A percentile compares a stretch with the other conserved stretches of the same genome.
These are phyloP conservation scores for Chaetoscypha palmicola DNA, from an alignment of 2,329 filamentous ascomycete species.

Conservation along the genomic window DNA sequence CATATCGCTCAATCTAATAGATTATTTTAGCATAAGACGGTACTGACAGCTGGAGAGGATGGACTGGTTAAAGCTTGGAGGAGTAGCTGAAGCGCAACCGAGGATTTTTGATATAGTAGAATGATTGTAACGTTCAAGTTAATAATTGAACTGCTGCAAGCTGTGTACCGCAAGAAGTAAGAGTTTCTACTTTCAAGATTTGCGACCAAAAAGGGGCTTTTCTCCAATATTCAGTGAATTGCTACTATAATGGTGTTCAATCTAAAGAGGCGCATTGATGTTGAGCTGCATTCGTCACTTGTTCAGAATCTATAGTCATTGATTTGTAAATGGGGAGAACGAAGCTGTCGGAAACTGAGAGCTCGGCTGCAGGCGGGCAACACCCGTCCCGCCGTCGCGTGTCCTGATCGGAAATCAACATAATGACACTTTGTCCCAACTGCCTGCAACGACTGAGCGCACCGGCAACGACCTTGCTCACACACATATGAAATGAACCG, in stretches of 20 bases:
- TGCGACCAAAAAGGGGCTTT: too few relatives aligned
- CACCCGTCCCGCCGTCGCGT: not conserved
- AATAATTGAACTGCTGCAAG: too few relatives aligned
- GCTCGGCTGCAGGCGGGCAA: not conserved
- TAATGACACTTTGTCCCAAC: not conserved
- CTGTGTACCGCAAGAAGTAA: too few relatives aligned
- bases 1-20: conserved; percentile 4
- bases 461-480: conserved; percentile 9
- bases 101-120: too few relatives aligned
- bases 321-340: not conserved
- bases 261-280: too few relatives aligned
- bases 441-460: conserved; percentile 7
- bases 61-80: conserved; percentile 35
- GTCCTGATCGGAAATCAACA: conserved; percentile 15
- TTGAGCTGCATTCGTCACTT: too few relatives aligned
- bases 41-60: conserved; percentile 36
- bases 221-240: too few relatives aligned
- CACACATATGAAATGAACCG: conserved; percentile 14
- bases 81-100: conserved; percentile 22
- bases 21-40: conserved; percentile 24
- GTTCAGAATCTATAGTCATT: not conserved
- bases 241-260: too few relatives aligned
- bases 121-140: too few relatives aligned
- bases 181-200: too few relatives aligned
- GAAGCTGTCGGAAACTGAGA: too few relatives aligned